Conservation (phyloP, 768 basidiomycete species). For the Cubamyces lactineus region DNA sequence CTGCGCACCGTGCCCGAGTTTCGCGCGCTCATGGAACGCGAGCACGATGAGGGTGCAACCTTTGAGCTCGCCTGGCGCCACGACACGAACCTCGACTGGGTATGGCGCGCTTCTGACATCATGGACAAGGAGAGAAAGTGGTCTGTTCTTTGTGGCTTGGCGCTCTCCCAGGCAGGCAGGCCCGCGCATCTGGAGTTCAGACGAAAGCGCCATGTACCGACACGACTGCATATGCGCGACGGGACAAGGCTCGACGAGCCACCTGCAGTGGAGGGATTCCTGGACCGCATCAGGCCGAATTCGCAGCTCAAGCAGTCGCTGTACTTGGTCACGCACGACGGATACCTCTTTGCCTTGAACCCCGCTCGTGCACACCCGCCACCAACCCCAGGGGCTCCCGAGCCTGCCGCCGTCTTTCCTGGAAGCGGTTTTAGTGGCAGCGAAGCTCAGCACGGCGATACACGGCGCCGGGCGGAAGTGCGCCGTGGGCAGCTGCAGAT, state of each 20-base stretch:
- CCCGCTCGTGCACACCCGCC: conserved; percentile 66
- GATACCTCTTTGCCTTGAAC: conserved; percentile 65
- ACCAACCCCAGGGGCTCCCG: conserved; percentile 59
- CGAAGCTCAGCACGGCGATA: conserved; percentile 31
- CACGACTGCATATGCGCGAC: conserved; percentile 45
- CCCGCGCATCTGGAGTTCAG: conserved; percentile 73
- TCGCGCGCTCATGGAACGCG: conserved; percentile 58
- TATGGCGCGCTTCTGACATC: conserved; percentile 72
- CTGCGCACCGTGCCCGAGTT: conserved; percentile 62
- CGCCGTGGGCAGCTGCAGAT: conserved; percentile 67
- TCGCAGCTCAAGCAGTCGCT: conserved; percentile 58
- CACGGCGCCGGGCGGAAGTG: conserved; percentile 56
- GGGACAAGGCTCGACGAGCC: conserved; percentile 68
- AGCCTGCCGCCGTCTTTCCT: conserved; percentile 28
- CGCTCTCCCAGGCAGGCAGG: conserved; percentile 63
- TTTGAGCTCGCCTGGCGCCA: conserved; percentile 81
- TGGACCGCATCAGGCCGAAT: conserved; percentile 69
- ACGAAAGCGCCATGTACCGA: conserved; percentile 68
- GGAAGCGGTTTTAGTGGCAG: conserved; percentile 23
- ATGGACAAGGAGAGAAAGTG: conserved; percentile 65
- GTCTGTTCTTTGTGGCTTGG: conserved; percentile 76
- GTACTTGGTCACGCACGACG: conserved; percentile 75
- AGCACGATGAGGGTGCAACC: conserved; percentile 55
- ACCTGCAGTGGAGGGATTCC: conserved; percentile 83
- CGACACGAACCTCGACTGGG: conserved; percentile 81